Percentiles rank a stretch among this genome's conserved stretches.
phyloP scores from a whole-genome alignment of 1,284 basidiomycete genomes.

The Cutaneotrichosporon mucoides region DNA sequence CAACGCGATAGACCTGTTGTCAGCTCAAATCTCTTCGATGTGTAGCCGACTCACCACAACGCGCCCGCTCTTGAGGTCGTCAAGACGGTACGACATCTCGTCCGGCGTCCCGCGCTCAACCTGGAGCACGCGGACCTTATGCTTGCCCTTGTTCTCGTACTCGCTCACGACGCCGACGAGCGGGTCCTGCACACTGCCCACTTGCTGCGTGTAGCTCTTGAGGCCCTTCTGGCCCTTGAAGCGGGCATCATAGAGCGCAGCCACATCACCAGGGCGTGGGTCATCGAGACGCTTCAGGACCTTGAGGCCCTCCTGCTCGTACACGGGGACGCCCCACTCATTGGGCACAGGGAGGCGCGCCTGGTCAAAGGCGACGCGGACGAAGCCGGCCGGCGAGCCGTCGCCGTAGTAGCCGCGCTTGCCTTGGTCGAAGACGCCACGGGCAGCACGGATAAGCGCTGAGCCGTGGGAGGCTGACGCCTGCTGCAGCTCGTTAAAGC shows the following conservation, averaged over 20 bases:
- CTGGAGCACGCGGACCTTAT: slow-evolving; percentile 75
- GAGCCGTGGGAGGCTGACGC: slow-evolving; percentile 71
- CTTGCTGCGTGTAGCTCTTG: slow-evolving; percentile 63
- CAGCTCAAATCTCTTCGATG: too few species aligned
- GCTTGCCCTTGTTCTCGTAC: slow-evolving; percentile 71
- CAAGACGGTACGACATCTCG: slow-evolving; percentile 19
- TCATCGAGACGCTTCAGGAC: slow-evolving; percentile 71
- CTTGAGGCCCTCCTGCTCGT: slow-evolving; percentile 62
- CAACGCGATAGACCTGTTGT: too few species aligned
- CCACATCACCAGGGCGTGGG: slow-evolving; percentile 72
- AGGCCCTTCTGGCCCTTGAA: slow-evolving; percentile 82
- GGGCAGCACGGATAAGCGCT: slow-evolving; percentile 66
- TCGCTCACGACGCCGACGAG: slow-evolving; percentile 72
- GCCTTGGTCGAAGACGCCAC: slow-evolving; percentile 64
- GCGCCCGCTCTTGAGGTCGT: slow-evolving; percentile 18
- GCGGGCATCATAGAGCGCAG: slow-evolving; percentile 69
- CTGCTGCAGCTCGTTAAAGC: slow-evolving; percentile 59
- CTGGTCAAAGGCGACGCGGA: slow-evolving; percentile 58
- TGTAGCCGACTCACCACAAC: slow-evolving; percentile 2
- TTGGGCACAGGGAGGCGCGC: slow-evolving; percentile 27
- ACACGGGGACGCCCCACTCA: slow-evolving; percentile 67
- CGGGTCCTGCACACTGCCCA: slow-evolving; percentile 59
- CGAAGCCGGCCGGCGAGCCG: slow-evolving; percentile 73
- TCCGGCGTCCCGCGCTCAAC: slow-evolving; percentile 49
- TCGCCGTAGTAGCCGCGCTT: slow-evolving; percentile 73